Base-by-base conservation (phyloP, 495 filamentous ascomycete species). In the Penicillium waksmanii region DNA sequence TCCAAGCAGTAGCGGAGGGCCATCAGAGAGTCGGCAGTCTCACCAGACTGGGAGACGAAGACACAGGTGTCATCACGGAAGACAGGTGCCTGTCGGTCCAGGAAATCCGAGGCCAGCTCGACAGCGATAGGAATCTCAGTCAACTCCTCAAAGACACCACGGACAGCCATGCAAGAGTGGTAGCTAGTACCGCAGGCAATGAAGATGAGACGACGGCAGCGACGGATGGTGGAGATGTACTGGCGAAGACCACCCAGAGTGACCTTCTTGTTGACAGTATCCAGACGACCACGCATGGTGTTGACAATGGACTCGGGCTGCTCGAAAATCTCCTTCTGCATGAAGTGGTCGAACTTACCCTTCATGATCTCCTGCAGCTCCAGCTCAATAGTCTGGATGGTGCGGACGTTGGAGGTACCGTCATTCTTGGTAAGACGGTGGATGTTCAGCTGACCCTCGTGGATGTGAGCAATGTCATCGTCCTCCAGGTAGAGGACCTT, bases 341-440 rank as follows among this genome's bases (percentile, higher is more conserved):
- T 98, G 83, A 97, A 98, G 77, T 98, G 95, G 72, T 98, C 95
- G 77, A 98, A 98, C 70, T 94, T 96, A 71, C 95, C 95, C 86
- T 98, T 98, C 95, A 98, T 98, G 76, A 98, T 98, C 80, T 98
- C 95, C 80, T 98, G 95, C 55, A 98, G 87, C 84, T 98, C 92
- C 42, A 98, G 87, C 80, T 98, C 95, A 55, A 98, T 85, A 44
- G 95, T 98, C 82, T 98, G 95, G 75, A 98, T 98, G 53, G 89
- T 90, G 68, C 95, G 92, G 54, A 98, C 93, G 70, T 97, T 96
- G 71, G 92, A 96, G 63, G 90, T 91, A 53, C 95, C 96, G 78
- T 98, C 94, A 68, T 92, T 88, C 84, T 98, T 98, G 71, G 88
- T 94, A 53, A 98, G 83, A 66, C 95, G 91, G 82, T 98, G 95